Evolutionary conservation across 2,329 filamentous ascomycete species (phyloP).

Genomic region (Trichoderma sp.): DNA sequence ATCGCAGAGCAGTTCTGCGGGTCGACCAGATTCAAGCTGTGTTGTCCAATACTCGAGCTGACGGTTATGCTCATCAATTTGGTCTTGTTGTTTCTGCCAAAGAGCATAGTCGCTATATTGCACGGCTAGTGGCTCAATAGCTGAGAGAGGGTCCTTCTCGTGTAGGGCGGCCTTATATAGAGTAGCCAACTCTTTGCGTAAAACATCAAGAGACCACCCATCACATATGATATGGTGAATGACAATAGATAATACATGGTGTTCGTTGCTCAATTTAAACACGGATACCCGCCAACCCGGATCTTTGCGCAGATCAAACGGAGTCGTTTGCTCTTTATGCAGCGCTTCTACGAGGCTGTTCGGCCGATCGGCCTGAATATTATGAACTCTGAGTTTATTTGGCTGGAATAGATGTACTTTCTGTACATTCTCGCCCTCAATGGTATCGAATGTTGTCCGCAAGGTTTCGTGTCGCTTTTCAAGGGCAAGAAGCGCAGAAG

Average conservation of each 20-base stretch:
- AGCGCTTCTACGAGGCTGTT: not conserved
- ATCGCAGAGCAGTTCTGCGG: not conserved
- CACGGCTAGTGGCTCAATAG: not conserved
- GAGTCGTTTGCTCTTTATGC: not conserved
- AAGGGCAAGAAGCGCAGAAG: not conserved
- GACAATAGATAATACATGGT: not conserved
- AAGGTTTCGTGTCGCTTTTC: not conserved
- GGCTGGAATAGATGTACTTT: not conserved
- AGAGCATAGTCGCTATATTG: not conserved
- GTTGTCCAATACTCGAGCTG: not conserved
- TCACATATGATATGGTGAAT: not conserved
- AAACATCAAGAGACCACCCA: not conserved
- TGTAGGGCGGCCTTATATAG: not conserved
- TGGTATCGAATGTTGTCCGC: not conserved
- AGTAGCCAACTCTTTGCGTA: not conserved
- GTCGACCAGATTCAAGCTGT: not conserved
- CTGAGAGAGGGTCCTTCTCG: not conserved
- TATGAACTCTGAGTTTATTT: not conserved
- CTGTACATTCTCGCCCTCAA: not conserved
- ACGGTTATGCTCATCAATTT: not conserved
- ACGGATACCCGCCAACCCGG: not conserved
- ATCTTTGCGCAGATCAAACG: not conserved
- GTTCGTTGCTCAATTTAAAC: not conserved
- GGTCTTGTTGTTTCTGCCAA: not conserved
- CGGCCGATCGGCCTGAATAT: no score